Percentiles rank a stretch among this genome's conserved stretches.
phyloP scores from a whole-genome alignment of 768 basidiomycete species.

The Fibroporia radiculosa region DNA sequence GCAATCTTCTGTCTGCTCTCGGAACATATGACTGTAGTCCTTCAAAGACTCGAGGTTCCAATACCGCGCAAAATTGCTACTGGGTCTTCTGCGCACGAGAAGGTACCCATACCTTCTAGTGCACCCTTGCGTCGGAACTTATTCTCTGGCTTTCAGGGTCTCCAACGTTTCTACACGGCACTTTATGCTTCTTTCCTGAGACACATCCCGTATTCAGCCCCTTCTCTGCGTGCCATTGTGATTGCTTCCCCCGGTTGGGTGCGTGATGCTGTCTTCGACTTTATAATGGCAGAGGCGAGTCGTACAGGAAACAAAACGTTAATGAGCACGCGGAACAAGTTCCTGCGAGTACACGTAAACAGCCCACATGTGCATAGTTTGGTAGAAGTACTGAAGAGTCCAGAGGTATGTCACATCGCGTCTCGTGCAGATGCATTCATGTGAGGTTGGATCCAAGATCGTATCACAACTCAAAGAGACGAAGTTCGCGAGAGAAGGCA shows the following conservation, averaged over 20 bases:
- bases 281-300: conserved; percentile 75
- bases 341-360: conserved; percentile 83
- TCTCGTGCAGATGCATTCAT: too few species aligned
- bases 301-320: conserved; percentile 77
- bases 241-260: conserved; percentile 98
- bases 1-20: conserved; percentile 94
- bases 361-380: conserved; percentile 95
- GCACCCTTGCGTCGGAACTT: not conserved
- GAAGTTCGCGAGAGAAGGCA: conserved; percentile 91
- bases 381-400: conserved; percentile 89
- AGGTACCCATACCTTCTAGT: conserved; percentile 22
- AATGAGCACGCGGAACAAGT: conserved; percentile 75
- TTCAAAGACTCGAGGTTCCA: conserved; percentile 81
- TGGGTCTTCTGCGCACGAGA: conserved; percentile 82
- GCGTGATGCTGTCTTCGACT: conserved; percentile 79
- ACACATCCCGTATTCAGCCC: conserved; percentile 79
- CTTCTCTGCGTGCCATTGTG: conserved; percentile 78
- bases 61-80: conserved; percentile 89
- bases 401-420: conserved; percentile 68
- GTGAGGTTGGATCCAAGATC: too few species aligned
- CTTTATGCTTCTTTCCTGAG: conserved; percentile 83
- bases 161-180: conserved; percentile 74
- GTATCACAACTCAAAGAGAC: conserved; percentile 79
- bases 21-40: conserved; percentile 92
- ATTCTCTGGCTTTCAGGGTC: conserved; percentile 33